Percentiles rank a stretch among this genome's conserved stretches.
These are phyloP conservation scores for Cyclocybe aegerita DNA, from an alignment of 768 basidiomycete species.

Conservation along the genomic window DNA sequence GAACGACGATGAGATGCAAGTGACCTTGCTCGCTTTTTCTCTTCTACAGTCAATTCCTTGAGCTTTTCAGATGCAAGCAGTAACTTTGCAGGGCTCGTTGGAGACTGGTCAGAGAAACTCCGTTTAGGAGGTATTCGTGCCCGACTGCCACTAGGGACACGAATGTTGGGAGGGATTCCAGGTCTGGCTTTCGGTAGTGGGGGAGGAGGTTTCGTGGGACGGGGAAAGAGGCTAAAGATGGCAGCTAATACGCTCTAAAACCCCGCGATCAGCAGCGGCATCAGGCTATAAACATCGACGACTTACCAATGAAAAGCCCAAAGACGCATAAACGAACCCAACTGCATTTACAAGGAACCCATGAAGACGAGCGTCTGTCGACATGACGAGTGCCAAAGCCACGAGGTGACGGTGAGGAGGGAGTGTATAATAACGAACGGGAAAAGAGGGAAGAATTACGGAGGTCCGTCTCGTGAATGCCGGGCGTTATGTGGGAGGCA, in stretches of 20 bases:
- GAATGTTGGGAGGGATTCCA: slow-evolving; percentile 1
- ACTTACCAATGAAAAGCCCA: slow-evolving; percentile 37
- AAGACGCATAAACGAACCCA: slow-evolving; percentile 30
- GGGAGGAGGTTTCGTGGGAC: slow-evolving; percentile 7
- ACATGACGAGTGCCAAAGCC: slow-evolving; percentile 5
- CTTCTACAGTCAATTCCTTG: neutral
- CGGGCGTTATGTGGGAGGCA: no score
- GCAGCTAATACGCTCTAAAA: slow-evolving; percentile 34
- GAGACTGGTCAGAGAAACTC: slow-evolving; percentile 12
- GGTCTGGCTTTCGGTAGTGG: slow-evolving; percentile 7
- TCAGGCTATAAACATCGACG: neutral
- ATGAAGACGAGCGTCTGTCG: slow-evolving; percentile 13
- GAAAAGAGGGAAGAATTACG: no score
- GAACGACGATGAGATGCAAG: slow-evolving; percentile 17
- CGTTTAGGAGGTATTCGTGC: slow-evolving; percentile 4
- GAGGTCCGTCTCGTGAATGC: no score
- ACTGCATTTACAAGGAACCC: slow-evolving; percentile 27
- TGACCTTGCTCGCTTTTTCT: slow-evolving; percentile 4
- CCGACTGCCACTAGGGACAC: neutral
- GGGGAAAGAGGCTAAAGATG: slow-evolving; percentile 19
- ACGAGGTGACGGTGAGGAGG: no score
- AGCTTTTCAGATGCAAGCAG: neutral
- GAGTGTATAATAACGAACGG: no score
- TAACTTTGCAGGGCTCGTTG: neutral
- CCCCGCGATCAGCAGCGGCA: neutral